Base-by-base conservation (phyloP, 2,329 filamentous ascomycete genomes). In the Diaporthe batatas region DNA sequence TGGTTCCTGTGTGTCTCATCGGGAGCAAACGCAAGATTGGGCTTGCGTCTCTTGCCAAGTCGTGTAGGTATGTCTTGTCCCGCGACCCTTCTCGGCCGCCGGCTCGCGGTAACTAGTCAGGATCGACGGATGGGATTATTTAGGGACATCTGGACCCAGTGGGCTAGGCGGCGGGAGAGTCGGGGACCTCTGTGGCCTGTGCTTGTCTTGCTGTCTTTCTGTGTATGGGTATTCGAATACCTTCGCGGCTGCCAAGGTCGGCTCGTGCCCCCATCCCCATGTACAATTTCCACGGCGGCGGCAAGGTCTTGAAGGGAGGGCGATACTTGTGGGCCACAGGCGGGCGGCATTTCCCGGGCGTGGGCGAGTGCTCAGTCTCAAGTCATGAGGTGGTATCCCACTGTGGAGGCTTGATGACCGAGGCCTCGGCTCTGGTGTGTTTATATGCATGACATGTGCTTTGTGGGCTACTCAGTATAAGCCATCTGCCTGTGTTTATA, bases 41-140 rank as follows among this genome's bases (percentile, higher is more conserved):
- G 29, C 16, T 23, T 18, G 62, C 25, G 18, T 18, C 29, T 29
- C 29, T 21, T 11, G 44, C 14, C 44, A 10, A 21, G 58, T 32
- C 6, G 5, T 3, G 29, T 29, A 29, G 5, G 29, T 29, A 25
- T 42, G 23, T 34, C 58, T 64, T 47, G 5, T 47, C 25, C 11
- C 7, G 58, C 3, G 18, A 1, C 6, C 58, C 58, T 42, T 42
- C 16, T 14, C 25, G 7, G 16, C 39, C 21, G 25, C 25, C 25
- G 42, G 29, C 14, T 12, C 29, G 29, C 21, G 62, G 44, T 34
- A 34, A 18, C 44, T 65, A 51, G 62, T 51, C 59, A 65, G 59
- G 62, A 65, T 65, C 44, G 62, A 51, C 62, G 44, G 29, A 36
- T 36, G 59, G 62, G 62, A 65, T 65, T 44, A 44, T 49, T 49